A percentile compares a stretch with the other conserved stretches of the same genome.
These are phyloP conservation scores for Acacia pycnantha DNA, from an alignment of 331 rosid genomes.

Conservation along the genomic window DNA sequence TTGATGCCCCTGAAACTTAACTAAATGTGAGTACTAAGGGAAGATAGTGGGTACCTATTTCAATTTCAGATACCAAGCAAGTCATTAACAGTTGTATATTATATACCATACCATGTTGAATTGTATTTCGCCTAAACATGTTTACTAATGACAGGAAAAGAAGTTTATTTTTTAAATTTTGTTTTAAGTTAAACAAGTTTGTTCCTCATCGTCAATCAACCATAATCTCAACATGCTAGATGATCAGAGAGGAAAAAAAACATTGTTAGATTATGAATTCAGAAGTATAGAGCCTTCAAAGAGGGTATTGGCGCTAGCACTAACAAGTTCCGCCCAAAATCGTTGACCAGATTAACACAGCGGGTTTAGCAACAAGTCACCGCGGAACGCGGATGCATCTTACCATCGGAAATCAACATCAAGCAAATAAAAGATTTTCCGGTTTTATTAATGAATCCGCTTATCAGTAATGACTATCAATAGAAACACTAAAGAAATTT, in stretches of 20 bases:
- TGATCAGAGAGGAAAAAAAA: background rate
- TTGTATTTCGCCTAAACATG: background rate
- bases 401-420: background rate
- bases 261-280: background rate
- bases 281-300: background rate
- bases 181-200: background rate
- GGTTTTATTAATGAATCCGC: background rate
- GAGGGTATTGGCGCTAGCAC: background rate
- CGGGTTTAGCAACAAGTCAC: background rate
- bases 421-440: background rate
- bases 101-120: background rate
- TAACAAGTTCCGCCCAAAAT: background rate
- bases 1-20: conserved; percentile 73
- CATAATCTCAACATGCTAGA: background rate
- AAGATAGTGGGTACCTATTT: background rate
- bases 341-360: background rate
- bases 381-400: background rate
- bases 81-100: background rate
- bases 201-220: background rate
- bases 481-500: background rate
- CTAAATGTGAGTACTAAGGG: conserved; percentile 1
- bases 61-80: background rate
- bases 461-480: background rate
- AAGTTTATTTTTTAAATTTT: background rate
- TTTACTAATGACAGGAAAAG: background rate